phyloP scores from a whole-genome alignment of 352 stramenopile genomes.

The Phytophthora sansomeana region DNA sequence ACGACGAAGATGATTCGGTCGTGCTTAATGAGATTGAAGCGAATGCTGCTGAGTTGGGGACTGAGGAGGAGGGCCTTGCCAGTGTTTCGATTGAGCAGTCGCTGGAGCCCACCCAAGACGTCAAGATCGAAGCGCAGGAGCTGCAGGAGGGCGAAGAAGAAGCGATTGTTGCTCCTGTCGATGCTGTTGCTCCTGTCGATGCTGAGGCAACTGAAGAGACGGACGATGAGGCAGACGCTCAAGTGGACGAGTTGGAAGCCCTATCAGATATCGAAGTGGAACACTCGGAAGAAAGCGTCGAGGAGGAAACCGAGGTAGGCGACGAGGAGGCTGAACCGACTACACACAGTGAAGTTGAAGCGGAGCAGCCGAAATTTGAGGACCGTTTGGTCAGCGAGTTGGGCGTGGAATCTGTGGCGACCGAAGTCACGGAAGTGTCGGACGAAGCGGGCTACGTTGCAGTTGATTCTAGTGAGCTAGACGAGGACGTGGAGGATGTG shows the following conservation, averaged over 20 bases:
- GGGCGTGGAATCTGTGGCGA: conserved; percentile 22
- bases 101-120: not conserved
- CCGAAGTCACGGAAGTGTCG: conserved; percentile 25
- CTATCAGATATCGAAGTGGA: conserved; percentile 5
- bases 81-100: not conserved
- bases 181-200: not conserved
- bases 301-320: conserved; percentile 8
- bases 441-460: conserved; percentile 1
- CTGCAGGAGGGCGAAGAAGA: not conserved
- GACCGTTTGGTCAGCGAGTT: conserved; percentile 7
- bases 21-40: too few species aligned
- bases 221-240: not conserved
- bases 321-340: conserved; percentile 1
- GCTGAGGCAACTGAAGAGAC: not conserved
- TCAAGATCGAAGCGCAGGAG: not conserved
- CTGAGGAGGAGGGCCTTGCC: too few species aligned
- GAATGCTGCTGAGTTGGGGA: too few species aligned
- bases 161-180: too few species aligned
- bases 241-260: not conserved
- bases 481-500: conserved; percentile 7
- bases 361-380: conserved; percentile 10
- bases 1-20: too few species aligned
- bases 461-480: not conserved
- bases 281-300: not conserved
- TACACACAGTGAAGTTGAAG: conserved; percentile 7